Base-by-base conservation (phyloP, 1,284 basidiomycete genomes). In the Bjerkandera adusta region DNA sequence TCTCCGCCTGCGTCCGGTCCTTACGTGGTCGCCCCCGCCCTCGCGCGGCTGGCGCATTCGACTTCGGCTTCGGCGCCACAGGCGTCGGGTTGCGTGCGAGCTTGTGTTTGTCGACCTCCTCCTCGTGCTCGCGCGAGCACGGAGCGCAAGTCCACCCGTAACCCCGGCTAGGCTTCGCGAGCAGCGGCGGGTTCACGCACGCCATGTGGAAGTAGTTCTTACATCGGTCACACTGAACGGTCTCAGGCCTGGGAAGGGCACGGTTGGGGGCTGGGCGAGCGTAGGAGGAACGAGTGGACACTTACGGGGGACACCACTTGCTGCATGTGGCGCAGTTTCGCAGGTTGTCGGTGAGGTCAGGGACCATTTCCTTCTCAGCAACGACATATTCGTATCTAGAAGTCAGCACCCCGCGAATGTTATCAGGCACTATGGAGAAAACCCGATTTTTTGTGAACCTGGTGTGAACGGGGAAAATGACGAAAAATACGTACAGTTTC, bases 111-210 rank as follows among this genome's bases (percentile, higher is more conserved):
- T 91, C 89, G 25, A 95, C 90, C 60, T 92, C 86, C 59, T 93
- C 88, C 57, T 92, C 92, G 60, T 96, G 89, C 57, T 83, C 78
- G 41, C 83, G 79, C 3, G 93, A 91, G 65, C 96, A 98, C 1
- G 92, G 89, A 0, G 91, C 91, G 59, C 97, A 99, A 3, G 92
- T 93, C 96, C 96, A 99, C 26, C 92, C 93, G 69, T 97, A 98
- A 20, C 97, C 97, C 54, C 94, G 85, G 15, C 94, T 92, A 2
- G 96, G 97, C 67, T 98, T 98, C 3, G 89, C 88, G n/a, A 79
- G 70, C n/a, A 99, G 73, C 2, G 96, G 95, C 18, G 97, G 96
- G 51, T 87, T 87, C 43, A 97, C 85, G 62, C 96, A 99, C 49
- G 74, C 67, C 90, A 98, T 97, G 68, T 99, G 96, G 70, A 94